Evolutionary conservation across 2,329 filamentous ascomycete genomes (phyloP), one percentile per base, ranked within the genome.

Genomic region (Aspergillus felis): DNA sequence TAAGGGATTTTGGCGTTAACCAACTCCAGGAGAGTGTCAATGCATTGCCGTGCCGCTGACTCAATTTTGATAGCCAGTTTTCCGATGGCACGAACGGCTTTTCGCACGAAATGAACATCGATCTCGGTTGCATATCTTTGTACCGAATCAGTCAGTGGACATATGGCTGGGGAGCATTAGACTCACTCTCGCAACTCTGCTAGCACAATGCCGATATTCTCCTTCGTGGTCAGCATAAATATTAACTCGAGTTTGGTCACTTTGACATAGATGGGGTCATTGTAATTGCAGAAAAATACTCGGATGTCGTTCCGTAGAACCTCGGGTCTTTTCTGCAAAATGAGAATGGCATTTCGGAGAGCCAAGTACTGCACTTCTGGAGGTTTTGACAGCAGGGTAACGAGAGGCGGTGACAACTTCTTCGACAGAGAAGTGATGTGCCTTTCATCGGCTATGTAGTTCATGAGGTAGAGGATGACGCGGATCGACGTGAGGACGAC

Each of bases 281-380:
- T 99, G 78, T 99, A 99, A 81, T 99, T 99, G 86, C 94, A 99
- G 78, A 99, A 99, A 78, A 99, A 99, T 32, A 99, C 94, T 50
- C 94, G 87, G 61, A 99, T 97, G 74, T 99, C 94, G 75, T 97
- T 97, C 62, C 92, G 86, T 54, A 99, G 77, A 8, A 99, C 93
- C 69, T 97, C 94, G 0, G 94, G 94, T 56, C 93, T 84, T 66
- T 93, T 84, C 74, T 99, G 94, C 53, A 99, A 80, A 65, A 99
- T 99, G 14, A 99, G 81, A 2, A 99, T 82, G 0, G 94, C 94
- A 71, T 99, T 99, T 61, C 94, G 84, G 20, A 99, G 82, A 0
- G 94, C 94, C 6, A 99, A 83, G 71, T 99, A 99, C 73, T 99
- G 94, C n/a, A 99, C 94, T 73, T 99, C 94, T 0, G 94, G 91